Evolutionary conservation across 495 filamentous ascomycete species (phyloP), one percentile per base, ranked within the genome.

Genomic region (Hypomontagnella monticulosa): DNA sequence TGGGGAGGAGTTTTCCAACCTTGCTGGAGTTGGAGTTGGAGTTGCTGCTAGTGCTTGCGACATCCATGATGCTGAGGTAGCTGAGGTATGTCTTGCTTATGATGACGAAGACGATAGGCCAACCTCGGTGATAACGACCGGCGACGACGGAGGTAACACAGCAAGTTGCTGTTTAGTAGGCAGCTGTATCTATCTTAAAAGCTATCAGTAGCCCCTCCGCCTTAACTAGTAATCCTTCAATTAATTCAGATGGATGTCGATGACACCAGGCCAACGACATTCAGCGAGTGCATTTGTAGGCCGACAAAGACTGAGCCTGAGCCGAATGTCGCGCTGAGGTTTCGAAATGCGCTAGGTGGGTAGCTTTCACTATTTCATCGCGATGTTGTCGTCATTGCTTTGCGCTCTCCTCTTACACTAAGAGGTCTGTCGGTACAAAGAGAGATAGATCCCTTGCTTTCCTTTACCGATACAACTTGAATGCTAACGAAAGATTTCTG

Each of bases 1-100:
- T 82, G 27, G 79, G 77, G 34, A 84, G 60, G 27, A 84, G 77
- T 73, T 85, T 85, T 33, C 71, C 78, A 41, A 84, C 73, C 48
- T 70, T 71, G 41, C 76, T 67, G 27, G 61, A 58, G 49, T 57
- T 58, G 40, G 23, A 27, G 23, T 56, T 79, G 30, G 44, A n/a
- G 34, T 19, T 63, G 53, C 54, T 27, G 23, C 16, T 50, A 42
- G 58, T 23, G 55, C 44, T 61, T 46, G 59, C 63, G 55, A 50
- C 62, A 44, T 73, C 71, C 71, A 71, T 71, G 36, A 51, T 58
- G 65, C 41, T 46, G 54, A 38, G 15, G 34, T 34, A 18, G 40
- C 15, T 46, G 54, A 38, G 15, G 34, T 34, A 18, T 5, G 3
- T 15, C 33, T 19, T 36, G 49, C 33, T 27, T 32, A 37, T 43